phyloP scores from a whole-genome alignment of 2,329 filamentous ascomycete genomes.

The Paecilomyces formosus region DNA sequence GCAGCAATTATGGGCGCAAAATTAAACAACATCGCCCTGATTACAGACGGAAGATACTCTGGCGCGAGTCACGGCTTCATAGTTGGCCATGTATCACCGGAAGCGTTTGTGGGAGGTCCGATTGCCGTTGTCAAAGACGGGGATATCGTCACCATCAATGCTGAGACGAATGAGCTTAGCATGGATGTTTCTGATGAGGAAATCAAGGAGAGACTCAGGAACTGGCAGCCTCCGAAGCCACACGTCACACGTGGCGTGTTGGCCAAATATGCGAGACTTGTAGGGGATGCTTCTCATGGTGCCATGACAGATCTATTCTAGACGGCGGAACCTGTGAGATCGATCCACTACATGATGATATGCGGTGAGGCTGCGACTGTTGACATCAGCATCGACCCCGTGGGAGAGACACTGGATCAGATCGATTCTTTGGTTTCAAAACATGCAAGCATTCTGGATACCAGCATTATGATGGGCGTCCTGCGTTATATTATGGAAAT shows the following conservation, averaged over 20 bases:
- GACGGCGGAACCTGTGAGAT: background rate
- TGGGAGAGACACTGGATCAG: background rate
- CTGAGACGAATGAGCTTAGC: slow-evolving; percentile 62
- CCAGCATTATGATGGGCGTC: background rate
- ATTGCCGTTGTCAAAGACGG: slow-evolving; percentile 76
- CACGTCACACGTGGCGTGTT: slow-evolving; percentile 73
- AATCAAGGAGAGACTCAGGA: slow-evolving; percentile 53
- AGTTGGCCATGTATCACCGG: slow-evolving; percentile 85
- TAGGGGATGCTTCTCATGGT: slow-evolving; percentile 86
- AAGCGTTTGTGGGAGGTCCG: slow-evolving; percentile 81
- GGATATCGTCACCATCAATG: slow-evolving; percentile 80
- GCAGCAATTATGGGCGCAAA: slow-evolving; percentile 91
- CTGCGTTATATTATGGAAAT: background rate
- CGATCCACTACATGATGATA: background rate
- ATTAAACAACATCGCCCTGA: slow-evolving; percentile 77
- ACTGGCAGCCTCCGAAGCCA: slow-evolving; percentile 64
- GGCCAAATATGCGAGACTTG: slow-evolving; percentile 82
- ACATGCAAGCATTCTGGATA: background rate
- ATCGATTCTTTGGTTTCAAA: background rate
- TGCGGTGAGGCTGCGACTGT: background rate
- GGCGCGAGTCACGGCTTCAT: slow-evolving; percentile 90
- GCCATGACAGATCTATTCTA: slow-evolving; percentile 64
- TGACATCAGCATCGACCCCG: background rate
- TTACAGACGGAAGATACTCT: slow-evolving; percentile 85
- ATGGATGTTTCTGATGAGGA: slow-evolving; percentile 69